A percentile compares a stretch with the other conserved stretches of the same genome.
These are phyloP conservation scores for Xylariaceae sp. DNA, from an alignment of 2,329 filamentous ascomycete species.

Conservation along the genomic window DNA sequence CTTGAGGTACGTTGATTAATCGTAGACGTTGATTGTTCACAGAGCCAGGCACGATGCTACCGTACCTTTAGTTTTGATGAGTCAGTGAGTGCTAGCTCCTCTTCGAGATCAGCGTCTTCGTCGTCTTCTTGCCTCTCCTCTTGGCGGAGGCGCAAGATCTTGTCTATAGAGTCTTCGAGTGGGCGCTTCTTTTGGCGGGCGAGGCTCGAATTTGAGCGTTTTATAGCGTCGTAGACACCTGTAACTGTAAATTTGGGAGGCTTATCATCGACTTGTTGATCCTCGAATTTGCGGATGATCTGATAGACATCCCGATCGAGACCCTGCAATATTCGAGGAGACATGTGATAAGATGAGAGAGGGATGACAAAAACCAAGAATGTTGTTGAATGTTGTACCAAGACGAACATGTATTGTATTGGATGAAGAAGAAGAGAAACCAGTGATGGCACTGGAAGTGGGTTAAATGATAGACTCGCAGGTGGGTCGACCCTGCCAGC, in stretches of 20 bases:
- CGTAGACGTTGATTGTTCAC: neutral
- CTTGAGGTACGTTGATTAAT: too few relatives aligned
- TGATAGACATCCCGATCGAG: constrained; percentile 71
- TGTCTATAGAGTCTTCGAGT: constrained; percentile 84
- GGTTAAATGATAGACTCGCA: too few relatives aligned
- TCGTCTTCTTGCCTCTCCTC: constrained; percentile 63
- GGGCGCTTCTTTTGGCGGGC: constrained; percentile 81
- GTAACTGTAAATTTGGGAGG: constrained; percentile 60
- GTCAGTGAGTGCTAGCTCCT: constrained; percentile 30
- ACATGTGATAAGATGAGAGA: constrained; percentile 15
- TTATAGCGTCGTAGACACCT: constrained; percentile 78
- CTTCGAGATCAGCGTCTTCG: constrained; percentile 39
- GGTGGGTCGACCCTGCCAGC: too few relatives aligned
- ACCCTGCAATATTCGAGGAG: constrained; percentile 19
- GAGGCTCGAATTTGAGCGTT: constrained; percentile 84
- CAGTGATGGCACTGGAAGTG: too few relatives aligned
- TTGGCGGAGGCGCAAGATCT: constrained; percentile 76
- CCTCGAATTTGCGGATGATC: constrained; percentile 76
- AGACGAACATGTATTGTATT: neutral
- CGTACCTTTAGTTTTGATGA: constrained; percentile 38
- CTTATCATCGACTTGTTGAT: constrained; percentile 66
- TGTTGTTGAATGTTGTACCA: neutral
- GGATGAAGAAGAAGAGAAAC: neutral
- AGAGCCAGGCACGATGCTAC: neutral
- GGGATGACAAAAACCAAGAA: neutral